A percentile compares a stretch with the other conserved stretches of the same genome.
Evolutionary conservation across 2,329 filamentous ascomycete species (phyloP).

Genomic region (Byssoonygena ceratinophila): DNA sequence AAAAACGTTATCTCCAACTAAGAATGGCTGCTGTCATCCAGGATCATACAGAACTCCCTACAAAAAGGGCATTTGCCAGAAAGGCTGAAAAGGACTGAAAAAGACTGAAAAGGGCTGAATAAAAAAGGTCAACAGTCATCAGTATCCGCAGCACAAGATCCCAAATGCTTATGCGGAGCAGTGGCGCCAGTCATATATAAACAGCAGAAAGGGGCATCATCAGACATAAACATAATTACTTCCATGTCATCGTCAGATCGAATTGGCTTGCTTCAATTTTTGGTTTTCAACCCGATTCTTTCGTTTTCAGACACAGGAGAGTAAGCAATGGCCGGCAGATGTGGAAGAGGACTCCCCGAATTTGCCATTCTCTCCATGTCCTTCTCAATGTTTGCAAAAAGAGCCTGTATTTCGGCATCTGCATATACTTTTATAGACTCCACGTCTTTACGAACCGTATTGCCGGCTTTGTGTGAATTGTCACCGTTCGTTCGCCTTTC

Average conservation of each 20-base stretch:
- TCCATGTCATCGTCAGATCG: not conserved
- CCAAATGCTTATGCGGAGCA: not conserved
- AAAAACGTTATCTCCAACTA: not conserved
- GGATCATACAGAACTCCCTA: not conserved
- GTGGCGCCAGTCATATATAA: not conserved
- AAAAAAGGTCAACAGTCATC: not conserved
- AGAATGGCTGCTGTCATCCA: not conserved
- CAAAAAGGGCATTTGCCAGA: not conserved
- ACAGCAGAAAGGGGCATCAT: constrained; percentile 3
- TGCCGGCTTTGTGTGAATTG: not conserved
- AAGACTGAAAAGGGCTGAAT: not conserved
- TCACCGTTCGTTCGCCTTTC: constrained; percentile 7
- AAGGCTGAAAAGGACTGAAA: not conserved
- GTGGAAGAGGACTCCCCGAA: constrained; percentile 16
- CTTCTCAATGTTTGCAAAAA: constrained; percentile 57
- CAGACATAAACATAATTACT: constrained; percentile 4
- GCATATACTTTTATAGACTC: constrained; percentile 61
- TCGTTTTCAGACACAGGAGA: not conserved
- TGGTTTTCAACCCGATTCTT: not conserved
- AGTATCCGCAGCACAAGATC: not conserved
- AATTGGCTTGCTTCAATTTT: not conserved
- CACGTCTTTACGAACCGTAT: constrained; percentile 34
- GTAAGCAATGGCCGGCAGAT: constrained; percentile 10
- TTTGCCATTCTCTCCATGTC: constrained; percentile 42
- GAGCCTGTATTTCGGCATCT: constrained; percentile 55